phyloP scores from a whole-genome alignment of 495 filamentous ascomycete species.

The Tricharina praecox region DNA sequence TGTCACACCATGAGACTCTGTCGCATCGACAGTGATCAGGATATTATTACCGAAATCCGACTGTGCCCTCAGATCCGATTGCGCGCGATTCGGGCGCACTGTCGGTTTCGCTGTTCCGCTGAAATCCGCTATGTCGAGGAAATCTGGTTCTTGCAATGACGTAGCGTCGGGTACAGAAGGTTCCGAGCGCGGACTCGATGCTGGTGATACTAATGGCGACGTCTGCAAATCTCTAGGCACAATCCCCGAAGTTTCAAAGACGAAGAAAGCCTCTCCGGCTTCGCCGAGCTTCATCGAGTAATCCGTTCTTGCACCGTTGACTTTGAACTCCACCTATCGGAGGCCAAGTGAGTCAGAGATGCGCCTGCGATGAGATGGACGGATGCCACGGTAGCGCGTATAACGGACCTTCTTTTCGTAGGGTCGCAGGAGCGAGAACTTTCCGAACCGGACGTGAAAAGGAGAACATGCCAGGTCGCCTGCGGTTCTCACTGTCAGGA shows the following conservation, averaged over 20 bases:
- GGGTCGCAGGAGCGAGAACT: conserved; percentile 87
- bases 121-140: conserved; percentile 38
- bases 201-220: conserved; percentile 78
- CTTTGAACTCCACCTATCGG: conserved; percentile 81
- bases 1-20: conserved; percentile 5
- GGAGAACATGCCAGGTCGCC: conserved; percentile 61
- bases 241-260: conserved; percentile 80
- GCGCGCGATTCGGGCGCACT: conserved; percentile 26
- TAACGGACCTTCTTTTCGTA: conserved; percentile 82
- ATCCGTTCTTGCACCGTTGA: conserved; percentile 80
- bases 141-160: conserved; percentile 65
- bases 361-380: too few relatives aligned
- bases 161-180: conserved; percentile 38
- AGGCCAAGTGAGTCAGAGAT: too few relatives aligned
- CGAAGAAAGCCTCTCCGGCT: conserved; percentile 94
- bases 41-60: conserved; percentile 35
- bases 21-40: background rate
- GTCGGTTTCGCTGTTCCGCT: conserved; percentile 6
- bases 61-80: conserved; percentile 36
- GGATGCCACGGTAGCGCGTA: too few relatives aligned
- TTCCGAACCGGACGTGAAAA: conserved; percentile 97
- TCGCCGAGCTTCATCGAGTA: conserved; percentile 98
- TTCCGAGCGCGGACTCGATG: conserved; percentile 53
- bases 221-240: conserved; percentile 86
- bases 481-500: conserved; percentile 1